phyloP scores from a whole-genome alignment of 371 early-diverging fungal species.

The Rhizopus stolonifer region DNA sequence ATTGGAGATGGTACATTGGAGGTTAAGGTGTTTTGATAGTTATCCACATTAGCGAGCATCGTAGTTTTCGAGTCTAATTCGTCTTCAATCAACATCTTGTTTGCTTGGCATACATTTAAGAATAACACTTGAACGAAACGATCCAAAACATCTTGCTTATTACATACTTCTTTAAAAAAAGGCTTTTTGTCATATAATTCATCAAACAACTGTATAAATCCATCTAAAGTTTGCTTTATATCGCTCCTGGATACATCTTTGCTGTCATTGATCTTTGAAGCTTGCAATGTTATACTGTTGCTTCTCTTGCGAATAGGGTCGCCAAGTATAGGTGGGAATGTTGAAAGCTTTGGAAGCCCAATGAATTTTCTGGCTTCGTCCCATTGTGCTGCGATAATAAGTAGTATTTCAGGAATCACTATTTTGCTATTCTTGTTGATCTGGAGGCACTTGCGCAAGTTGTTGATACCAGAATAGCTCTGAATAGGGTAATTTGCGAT shows the following conservation, averaged over 20 bases:
- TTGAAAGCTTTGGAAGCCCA: conserved; percentile 6
- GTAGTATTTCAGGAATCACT: conserved; percentile 38
- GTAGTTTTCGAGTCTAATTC: conserved; percentile 47
- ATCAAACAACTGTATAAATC: conserved; percentile 56
- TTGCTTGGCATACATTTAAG: conserved; percentile 49
- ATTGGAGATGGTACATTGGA: conserved; percentile 14
- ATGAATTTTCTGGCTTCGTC: conserved; percentile 24
- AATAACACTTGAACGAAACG: conserved; percentile 53
- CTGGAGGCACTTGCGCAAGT: conserved; percentile 35
- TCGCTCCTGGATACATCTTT: not conserved
- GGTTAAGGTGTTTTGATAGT: conserved; percentile 7
- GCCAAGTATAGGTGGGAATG: not conserved
- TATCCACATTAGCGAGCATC: conserved; percentile 27
- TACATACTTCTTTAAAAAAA: conserved; percentile 56
- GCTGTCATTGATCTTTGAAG: not conserved
- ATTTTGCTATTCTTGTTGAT: conserved; percentile 7
- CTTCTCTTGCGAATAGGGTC: conserved; percentile 15
- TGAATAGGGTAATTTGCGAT: conserved; percentile 52
- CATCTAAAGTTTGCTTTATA: conserved; percentile 23
- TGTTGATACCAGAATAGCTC: conserved; percentile 43
- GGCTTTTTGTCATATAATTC: conserved; percentile 55
- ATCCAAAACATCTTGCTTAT: conserved; percentile 57
- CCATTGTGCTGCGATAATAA: conserved; percentile 30
- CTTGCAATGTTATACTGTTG: conserved; percentile 11
- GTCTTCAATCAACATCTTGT: conserved; percentile 41